These are phyloP conservation scores for Colletotrichum karsti DNA, from an alignment of 2,329 filamentous ascomycete genomes.

Conservation along the genomic window DNA sequence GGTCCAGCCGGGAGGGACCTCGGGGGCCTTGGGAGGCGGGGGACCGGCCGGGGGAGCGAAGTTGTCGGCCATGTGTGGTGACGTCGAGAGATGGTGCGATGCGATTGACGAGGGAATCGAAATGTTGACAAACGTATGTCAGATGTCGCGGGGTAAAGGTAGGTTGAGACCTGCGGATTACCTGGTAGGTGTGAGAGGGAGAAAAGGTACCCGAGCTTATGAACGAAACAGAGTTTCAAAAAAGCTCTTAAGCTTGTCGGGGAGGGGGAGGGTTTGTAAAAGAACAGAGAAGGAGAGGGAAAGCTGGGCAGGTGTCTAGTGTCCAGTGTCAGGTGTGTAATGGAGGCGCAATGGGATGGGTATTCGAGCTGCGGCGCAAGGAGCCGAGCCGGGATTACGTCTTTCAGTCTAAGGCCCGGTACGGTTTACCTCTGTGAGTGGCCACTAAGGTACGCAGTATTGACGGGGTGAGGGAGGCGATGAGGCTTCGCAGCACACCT, in stretches of 20 bases:
- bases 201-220: neutral
- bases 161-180: too few species aligned
- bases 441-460: too few species aligned
- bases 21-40: conserved; percentile 70
- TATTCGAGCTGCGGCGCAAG: conserved; percentile 3
- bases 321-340: conserved; percentile 17
- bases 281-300: neutral
- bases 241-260: neutral
- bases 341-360: conserved; percentile 21
- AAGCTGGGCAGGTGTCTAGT: neutral
- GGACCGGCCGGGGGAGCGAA: conserved; percentile 63
- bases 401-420: neutral
- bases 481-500: too few species aligned
- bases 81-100: neutral
- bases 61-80: conserved; percentile 60
- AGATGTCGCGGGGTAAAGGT: neutral
- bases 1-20: conserved; percentile 76
- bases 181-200: too few species aligned
- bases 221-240: neutral
- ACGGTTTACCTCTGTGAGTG: too few species aligned
- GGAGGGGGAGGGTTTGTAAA: neutral
- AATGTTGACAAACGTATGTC: neutral
- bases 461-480: too few species aligned
- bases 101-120: neutral
- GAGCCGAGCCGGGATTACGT: conserved; percentile 17